Base-by-base conservation (phyloP, 2,329 filamentous ascomycete species). In the Colletotrichum lindemuthianum region DNA sequence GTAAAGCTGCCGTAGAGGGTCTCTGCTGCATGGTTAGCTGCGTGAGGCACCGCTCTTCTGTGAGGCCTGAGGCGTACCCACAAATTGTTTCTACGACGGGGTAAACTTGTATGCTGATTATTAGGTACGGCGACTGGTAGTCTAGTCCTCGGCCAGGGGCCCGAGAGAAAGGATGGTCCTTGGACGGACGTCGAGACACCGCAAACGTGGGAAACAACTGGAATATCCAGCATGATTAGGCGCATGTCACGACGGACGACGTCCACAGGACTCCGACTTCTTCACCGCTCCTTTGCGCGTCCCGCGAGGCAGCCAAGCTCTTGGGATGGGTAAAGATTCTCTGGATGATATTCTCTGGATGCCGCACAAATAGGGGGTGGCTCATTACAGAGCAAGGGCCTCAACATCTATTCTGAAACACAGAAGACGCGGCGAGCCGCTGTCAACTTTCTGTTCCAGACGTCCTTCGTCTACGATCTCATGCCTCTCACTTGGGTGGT, bases 281-380 rank as follows among this genome's bases (percentile, higher is more conserved):
- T 48, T 65, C 51, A 65, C 63, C 63, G 52, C 63, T 56, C 61
- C 40, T 65, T 61, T 41, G 51, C 47, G 11, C 15, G 54, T 56
- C 48, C 60, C 39, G 58, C 47, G 15, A 63, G 63, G 63, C 51
- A 61, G 47, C 41, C 59, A 44, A 59, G 45, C 54, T 56, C 8
- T 37, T 56, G 51, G 45, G 40, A 52, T 43, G 39, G 56, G 56
- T 40, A 59, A 43, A 32, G 15, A 32, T 12, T n/a, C 34, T 13
- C 34, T 47, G 51, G 36, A 40, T 47, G 12, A 61, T 40, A 45
- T 24, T 24, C 24, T 24, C 24, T 24, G 24, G 24, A 24, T 24
- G 24, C 24, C 47, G 51, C 48, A 55, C 24, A 24, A 41, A 43
- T 34, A 54, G 39, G 45, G 51, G 40, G 43, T 65, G 51, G 41